Evolutionary conservation across 208 protist species (phyloP).

Genomic region (Lotmaria passim): DNA sequence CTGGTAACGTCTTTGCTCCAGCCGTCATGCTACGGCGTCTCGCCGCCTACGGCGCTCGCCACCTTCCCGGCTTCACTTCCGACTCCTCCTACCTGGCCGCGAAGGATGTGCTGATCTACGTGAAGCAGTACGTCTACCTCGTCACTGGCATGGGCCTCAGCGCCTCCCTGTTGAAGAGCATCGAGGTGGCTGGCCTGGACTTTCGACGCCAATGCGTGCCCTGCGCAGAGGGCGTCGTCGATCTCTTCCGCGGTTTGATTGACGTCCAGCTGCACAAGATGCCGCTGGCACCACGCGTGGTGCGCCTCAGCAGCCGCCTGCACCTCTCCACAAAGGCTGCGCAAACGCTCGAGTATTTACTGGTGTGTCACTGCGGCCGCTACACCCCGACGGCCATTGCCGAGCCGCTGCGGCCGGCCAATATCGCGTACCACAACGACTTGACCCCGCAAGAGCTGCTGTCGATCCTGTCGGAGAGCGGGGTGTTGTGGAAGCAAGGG

Average conservation of each 20-base stretch:
- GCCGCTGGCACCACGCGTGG: constrained; percentile 59
- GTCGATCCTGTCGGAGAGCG: constrained; percentile 73
- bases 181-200: constrained; percentile 43
- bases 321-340: constrained; percentile 54
- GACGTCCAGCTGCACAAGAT: constrained; percentile 46
- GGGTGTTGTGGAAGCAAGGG: constrained; percentile 85
- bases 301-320: constrained; percentile 70
- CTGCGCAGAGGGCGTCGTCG: constrained; percentile 35
- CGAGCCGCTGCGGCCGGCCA: constrained; percentile 43
- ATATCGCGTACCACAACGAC: constrained; percentile 57
- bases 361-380: constrained; percentile 79
- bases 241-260: constrained; percentile 38
- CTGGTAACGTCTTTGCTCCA: background rate
- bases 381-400: constrained; percentile 26
- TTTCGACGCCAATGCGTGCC: constrained; percentile 54
- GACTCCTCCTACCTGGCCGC: constrained; percentile 74
- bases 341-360: constrained; percentile 65
- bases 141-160: constrained; percentile 32
- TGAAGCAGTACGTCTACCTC: constrained; percentile 36
- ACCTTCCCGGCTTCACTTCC: constrained; percentile 48
- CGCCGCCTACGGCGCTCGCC: constrained; percentile 29
- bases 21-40: constrained; percentile 29
- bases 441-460: constrained; percentile 77
- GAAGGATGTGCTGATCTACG: constrained; percentile 51
- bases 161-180: constrained; percentile 27